Percentiles rank a stretch among this genome's conserved stretches.
Evolutionary conservation across 495 filamentous ascomycete genomes (phyloP).

Genomic region (Lentithecium fluviatile): DNA sequence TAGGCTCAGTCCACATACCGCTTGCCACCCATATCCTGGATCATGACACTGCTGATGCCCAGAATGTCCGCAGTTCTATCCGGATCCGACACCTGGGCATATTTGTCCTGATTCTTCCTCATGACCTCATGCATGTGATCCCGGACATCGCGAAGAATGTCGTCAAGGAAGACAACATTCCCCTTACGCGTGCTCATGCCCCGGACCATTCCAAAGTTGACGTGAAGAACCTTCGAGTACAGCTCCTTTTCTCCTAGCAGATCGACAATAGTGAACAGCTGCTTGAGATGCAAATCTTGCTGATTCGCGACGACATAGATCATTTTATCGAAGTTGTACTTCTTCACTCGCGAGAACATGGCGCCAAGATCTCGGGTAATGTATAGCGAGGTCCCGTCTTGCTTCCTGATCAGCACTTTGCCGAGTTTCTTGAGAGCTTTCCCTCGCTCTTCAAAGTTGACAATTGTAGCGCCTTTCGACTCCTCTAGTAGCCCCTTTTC

Average conservation of each 20-base stretch:
- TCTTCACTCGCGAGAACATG: constrained; percentile 60
- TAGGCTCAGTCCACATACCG: constrained; percentile 48
- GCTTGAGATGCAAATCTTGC: constrained; percentile 69
- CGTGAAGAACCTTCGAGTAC: constrained; percentile 62
- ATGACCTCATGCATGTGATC: constrained; percentile 75
- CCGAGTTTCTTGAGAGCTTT: constrained; percentile 78
- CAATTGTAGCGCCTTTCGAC: constrained; percentile 83
- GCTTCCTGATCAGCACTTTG: constrained; percentile 65
- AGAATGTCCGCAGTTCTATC: constrained; percentile 53
- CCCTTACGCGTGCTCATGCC: constrained; percentile 70
- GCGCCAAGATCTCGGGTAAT: constrained; percentile 72
- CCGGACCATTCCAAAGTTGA: constrained; percentile 72
- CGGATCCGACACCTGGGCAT: constrained; percentile 63
- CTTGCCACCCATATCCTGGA: constrained; percentile 70
- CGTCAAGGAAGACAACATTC: constrained; percentile 68
- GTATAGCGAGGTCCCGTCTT: constrained; percentile 68
- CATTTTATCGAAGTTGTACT: constrained; percentile 71
- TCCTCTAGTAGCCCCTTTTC: constrained; percentile 72
- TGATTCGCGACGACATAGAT: constrained; percentile 71
- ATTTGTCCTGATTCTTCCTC: constrained; percentile 63
- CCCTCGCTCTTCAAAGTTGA: constrained; percentile 66
- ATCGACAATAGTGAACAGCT: constrained; percentile 70
- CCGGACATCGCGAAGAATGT: constrained; percentile 62
- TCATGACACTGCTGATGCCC: constrained; percentile 69
- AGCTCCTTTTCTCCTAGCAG: constrained; percentile 65